Percentiles rank a stretch among this genome's conserved stretches.
Evolutionary conservation across 2,329 filamentous ascomycete genomes (phyloP).

Genomic region (Endothia cerciana): DNA sequence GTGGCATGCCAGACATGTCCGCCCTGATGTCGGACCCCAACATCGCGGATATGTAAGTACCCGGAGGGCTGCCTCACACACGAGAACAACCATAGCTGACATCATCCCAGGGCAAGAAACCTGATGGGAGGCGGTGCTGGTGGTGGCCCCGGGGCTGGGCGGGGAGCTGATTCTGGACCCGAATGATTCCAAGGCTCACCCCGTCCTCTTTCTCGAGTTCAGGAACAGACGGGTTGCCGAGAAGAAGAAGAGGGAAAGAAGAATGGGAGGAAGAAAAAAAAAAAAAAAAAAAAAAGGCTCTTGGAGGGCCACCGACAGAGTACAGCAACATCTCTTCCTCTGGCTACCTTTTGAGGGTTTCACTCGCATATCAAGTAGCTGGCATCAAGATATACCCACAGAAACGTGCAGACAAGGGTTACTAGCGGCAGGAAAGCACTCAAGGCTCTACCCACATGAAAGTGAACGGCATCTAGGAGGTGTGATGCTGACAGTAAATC

Average conservation of each 20-base stretch:
- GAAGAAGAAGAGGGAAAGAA: background rate
- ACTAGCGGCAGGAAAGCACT: background rate
- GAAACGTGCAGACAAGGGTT: background rate
- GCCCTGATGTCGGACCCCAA: conserved; percentile 89
- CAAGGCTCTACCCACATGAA: background rate
- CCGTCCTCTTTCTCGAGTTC: background rate
- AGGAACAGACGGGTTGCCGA: background rate
- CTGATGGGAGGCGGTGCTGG: conserved; percentile 36
- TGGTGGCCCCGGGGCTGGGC: conserved; percentile 32
- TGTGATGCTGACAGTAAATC: background rate
- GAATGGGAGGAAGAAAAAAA: too few species aligned
- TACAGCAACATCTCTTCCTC: background rate
- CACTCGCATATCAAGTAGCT: background rate
- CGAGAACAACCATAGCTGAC: conserved; percentile 10
- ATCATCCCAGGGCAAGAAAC: conserved; percentile 34
- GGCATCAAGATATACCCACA: background rate
- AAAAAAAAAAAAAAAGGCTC: background rate
- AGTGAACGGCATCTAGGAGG: background rate
- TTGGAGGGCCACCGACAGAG: background rate
- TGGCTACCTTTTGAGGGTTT: background rate
- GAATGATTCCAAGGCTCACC: background rate
- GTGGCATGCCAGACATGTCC: conserved; percentile 87
- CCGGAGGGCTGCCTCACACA: background rate
- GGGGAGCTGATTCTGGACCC: conserved; percentile 19
- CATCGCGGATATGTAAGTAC: conserved; percentile 88